These are phyloP conservation scores for Globisporangium echinulatum DNA, from an alignment of 352 stramenopile genomes.

Conservation along the genomic window DNA sequence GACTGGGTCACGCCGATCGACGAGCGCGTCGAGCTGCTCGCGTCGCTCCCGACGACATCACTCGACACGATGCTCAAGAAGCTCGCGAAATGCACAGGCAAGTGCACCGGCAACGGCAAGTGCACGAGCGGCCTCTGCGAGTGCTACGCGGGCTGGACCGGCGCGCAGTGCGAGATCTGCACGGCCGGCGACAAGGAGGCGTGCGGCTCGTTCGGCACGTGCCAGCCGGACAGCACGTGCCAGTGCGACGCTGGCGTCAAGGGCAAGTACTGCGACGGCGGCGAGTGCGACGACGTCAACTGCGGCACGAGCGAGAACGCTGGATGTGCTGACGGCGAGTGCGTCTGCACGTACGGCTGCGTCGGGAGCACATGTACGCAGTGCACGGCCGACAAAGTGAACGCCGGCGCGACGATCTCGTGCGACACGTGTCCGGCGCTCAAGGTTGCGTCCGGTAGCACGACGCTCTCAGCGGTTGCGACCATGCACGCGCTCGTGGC, in stretches of 20 bases:
- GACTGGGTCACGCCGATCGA: constrained; percentile 63
- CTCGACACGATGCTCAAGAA: constrained; percentile 33
- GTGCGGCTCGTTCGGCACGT: constrained; percentile 47
- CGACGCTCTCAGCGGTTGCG: background rate
- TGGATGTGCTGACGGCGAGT: constrained; percentile 45
- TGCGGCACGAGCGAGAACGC: constrained; percentile 42
- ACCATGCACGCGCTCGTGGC: background rate
- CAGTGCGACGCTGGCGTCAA: constrained; percentile 34
- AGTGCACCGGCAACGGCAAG: constrained; percentile 38
- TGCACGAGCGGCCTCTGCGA: constrained; percentile 42
- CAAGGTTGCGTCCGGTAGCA: background rate
- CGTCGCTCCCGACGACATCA: constrained; percentile 28
- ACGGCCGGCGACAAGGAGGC: constrained; percentile 35
- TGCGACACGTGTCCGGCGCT: constrained; percentile 20
- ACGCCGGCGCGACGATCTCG: constrained; percentile 29
- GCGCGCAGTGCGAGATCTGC: constrained; percentile 62
- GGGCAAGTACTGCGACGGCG: constrained; percentile 49
- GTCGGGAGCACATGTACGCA: constrained; percentile 31
- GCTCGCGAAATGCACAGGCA: constrained; percentile 28
- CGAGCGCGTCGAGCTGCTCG: constrained; percentile 46
- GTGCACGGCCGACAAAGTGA: constrained; percentile 32
- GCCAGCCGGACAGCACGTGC: constrained; percentile 55
- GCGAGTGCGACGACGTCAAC: constrained; percentile 38
- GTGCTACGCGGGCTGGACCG: constrained; percentile 58
- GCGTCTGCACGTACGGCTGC: constrained; percentile 53